These are phyloP conservation scores for Schizophyllum commune DNA, from an alignment of 1,284 basidiomycete genomes.

Conservation along the genomic window DNA sequence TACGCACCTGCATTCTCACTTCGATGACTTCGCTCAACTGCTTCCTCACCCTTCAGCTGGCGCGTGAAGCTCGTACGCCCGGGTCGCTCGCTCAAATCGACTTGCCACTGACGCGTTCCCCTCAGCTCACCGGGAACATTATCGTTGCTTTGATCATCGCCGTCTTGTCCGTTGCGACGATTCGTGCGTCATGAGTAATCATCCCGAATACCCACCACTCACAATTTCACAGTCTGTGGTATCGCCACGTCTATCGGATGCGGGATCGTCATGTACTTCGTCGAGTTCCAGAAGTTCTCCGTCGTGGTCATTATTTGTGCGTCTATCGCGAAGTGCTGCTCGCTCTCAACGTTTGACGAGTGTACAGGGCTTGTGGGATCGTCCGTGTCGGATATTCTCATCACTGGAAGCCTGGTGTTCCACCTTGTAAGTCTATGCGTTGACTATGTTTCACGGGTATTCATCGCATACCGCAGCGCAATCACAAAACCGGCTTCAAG, in stretches of 20 bases:
- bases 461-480: neutral
- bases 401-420: constrained; percentile 26
- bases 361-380: constrained; percentile 19
- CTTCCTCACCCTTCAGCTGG: neutral
- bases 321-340: neutral
- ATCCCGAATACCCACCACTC: neutral
- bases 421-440: constrained; percentile 29
- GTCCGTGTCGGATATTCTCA: constrained; percentile 26
- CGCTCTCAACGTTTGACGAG: neutral
- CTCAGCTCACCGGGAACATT: constrained; percentile 8
- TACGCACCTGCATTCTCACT: neutral
- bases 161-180: neutral
- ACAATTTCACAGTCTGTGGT: constrained; percentile 15
- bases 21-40: neutral
- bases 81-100: neutral
- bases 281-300: constrained; percentile 23
- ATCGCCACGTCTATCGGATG: constrained; percentile 21
- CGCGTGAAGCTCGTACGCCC: neutral
- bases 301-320: constrained; percentile 11
- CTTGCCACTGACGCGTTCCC: constrained; percentile 7
- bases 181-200: neutral
- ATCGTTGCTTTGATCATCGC: neutral
- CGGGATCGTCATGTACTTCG: constrained; percentile 20
- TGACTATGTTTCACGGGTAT: no score
- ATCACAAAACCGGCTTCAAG: neutral